A percentile compares a stretch with the other conserved stretches of the same genome.
These are phyloP conservation scores for Solanum chacoense DNA, from an alignment of 305 asterid species.

Conservation along the genomic window DNA sequence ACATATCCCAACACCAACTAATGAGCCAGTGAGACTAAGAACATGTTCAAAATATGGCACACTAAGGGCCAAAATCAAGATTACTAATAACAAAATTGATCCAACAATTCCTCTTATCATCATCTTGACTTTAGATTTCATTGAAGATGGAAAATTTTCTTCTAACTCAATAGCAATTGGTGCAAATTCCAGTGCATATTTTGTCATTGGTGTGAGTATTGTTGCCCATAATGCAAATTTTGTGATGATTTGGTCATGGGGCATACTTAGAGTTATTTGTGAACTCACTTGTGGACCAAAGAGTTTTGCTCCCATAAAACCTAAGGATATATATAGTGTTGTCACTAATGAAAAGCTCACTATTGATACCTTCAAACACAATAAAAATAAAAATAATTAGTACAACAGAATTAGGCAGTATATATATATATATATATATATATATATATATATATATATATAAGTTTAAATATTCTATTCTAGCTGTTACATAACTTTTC, in stretches of 20 bases:
- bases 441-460: too few relatives aligned
- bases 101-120: conserved; percentile 44
- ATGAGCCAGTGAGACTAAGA: conserved; percentile 65
- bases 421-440: too few relatives aligned
- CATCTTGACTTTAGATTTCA: conserved; percentile 36
- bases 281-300: conserved; percentile 58
- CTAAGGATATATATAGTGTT: conserved; percentile 38
- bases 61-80: conserved; percentile 45
- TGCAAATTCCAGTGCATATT: conserved; percentile 61
- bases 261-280: conserved; percentile 72
- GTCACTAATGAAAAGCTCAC: conserved; percentile 60
- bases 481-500: background rate
- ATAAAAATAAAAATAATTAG: background rate
- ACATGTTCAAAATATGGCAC: conserved; percentile 64
- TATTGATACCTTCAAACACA: conserved; percentile 42
- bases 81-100: conserved; percentile 34
- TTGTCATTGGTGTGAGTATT: conserved; percentile 60
- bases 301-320: conserved; percentile 62
- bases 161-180: conserved; percentile 65
- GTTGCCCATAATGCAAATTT: conserved; percentile 77
- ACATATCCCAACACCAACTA: conserved; percentile 53
- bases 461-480: background rate
- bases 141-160: conserved; percentile 25
- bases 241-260: conserved; percentile 29
- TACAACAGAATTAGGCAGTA: background rate